phyloP scores from a whole-genome alignment of 2,329 filamentous ascomycete species.

The Fusarium verrucosum region DNA sequence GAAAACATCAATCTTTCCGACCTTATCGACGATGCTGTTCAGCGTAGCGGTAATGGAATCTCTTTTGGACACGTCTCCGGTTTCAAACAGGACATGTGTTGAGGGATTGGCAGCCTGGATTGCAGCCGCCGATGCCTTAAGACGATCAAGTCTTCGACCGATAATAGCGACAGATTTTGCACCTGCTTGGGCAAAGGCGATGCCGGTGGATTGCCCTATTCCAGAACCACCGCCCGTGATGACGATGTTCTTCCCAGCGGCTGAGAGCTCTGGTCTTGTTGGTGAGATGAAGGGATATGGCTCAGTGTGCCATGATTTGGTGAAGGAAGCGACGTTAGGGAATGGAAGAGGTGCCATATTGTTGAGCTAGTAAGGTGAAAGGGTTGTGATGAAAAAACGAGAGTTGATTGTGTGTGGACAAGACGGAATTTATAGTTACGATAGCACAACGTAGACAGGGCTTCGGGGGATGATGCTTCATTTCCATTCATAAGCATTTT shows the following conservation, averaged over 20 bases:
- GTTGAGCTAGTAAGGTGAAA: not conserved
- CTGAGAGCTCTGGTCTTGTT: constrained; percentile 45
- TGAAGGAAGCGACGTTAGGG: constrained; percentile 13
- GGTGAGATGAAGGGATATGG: constrained; percentile 47
- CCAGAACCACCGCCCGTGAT: constrained; percentile 72
- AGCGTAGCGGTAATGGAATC: not conserved
- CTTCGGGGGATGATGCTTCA: rapidly evolving
- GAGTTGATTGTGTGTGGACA: too few relatives aligned
- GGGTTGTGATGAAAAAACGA: not conserved
- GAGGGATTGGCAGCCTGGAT: not conserved
- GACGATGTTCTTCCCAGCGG: constrained; percentile 59
- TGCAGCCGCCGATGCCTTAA: constrained; percentile 36
- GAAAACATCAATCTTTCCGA: constrained; percentile 34
- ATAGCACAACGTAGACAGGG: too few relatives aligned
- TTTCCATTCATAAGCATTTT: not conserved
- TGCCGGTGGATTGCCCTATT: constrained; percentile 70
- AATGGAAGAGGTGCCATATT: constrained; percentile 1
- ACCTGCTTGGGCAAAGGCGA: constrained; percentile 59
- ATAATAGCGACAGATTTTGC: constrained; percentile 51
- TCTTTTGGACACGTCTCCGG: not conserved
- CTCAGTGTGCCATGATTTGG: constrained; percentile 33
- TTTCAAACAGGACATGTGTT: not conserved
- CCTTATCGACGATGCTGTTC: not conserved
- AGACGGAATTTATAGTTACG: not conserved
- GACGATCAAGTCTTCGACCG: constrained; percentile 47